These are phyloP conservation scores for Penstemon davidsonii DNA, from an alignment of 257 asterid genomes.

Conservation along the genomic window DNA sequence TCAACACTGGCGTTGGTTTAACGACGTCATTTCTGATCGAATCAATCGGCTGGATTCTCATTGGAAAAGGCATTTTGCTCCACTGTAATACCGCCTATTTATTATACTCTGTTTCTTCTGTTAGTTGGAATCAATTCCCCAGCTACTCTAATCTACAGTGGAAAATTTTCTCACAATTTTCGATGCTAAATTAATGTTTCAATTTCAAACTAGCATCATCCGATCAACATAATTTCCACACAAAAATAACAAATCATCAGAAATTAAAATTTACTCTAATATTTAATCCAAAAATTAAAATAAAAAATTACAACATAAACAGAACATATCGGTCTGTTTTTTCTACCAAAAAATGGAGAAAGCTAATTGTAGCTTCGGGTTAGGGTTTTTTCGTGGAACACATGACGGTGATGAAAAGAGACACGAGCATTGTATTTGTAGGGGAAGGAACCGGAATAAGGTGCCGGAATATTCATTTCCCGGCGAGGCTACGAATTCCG, in stretches of 20 bases:
- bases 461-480: conserved; percentile 48
- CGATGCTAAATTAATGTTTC: background rate
- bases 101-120: conserved; percentile 26
- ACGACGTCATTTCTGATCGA: conserved; percentile 48
- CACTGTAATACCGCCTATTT: conserved; percentile 9
- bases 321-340: background rate
- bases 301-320: background rate
- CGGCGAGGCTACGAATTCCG: conserved; percentile 36
- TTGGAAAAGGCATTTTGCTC: conserved; percentile 43
- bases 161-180: too few species aligned
- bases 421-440: conserved; percentile 36
- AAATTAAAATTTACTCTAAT: conserved; percentile 23
- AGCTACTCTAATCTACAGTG: too few species aligned
- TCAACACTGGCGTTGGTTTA: conserved; percentile 53
- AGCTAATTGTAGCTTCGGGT: conserved; percentile 16
- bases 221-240: conserved; percentile 32
- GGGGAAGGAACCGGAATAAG: conserved; percentile 19
- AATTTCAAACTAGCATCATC: conserved; percentile 29
- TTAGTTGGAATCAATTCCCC: conserved; percentile 25
- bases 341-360: background rate
- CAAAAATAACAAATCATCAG: conserved; percentile 22
- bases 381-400: conserved; percentile 59
- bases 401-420: conserved; percentile 62
- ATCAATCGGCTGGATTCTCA: conserved; percentile 90
- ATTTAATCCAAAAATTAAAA: conserved; percentile 19